Evolutionary conservation across 495 filamentous ascomycete genomes (phyloP), one percentile per base, ranked within the genome.

Genomic region (Podospora didyma): DNA sequence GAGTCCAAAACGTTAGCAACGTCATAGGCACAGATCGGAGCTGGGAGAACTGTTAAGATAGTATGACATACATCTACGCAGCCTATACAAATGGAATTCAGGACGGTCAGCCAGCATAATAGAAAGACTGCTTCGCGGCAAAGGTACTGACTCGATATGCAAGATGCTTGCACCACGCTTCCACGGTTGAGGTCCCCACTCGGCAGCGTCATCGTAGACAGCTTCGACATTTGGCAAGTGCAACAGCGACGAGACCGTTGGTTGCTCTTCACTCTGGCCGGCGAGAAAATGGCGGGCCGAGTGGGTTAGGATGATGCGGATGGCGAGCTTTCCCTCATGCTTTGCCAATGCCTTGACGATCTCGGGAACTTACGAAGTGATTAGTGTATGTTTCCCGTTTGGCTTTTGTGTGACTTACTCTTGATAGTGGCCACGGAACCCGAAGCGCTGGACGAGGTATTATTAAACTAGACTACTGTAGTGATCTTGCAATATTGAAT

Each of bases 361-460:
- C 53, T 80, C 77, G 6, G 89, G 89, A 24, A 97, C 79, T 69
- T n/a, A 45, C 31, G 26, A 19, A 10, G 21, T 22, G 23, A n/a
- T 37, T 9, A 44, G 53, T 1, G 16, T 0, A 39, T 48, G 11
- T 17, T 56, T 17, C 2, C n/a, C 7, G 19, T 2, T 54, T 4
- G 7, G 1, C 14, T 9, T 31, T 9, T 31, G 26, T 3, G 26
- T 31, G 26, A 31, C 48, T 60, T 61, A 51, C 66, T 61, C 64
- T 97, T 97, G 72, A 96, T 94, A 9, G 91, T 91, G 46, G 92
- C 93, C 35, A 96, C 91, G 11, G 77, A 80, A 42, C 75, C 67
- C 2, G 67, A 70, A 2, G 67, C 67, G 2, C 67, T 69, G 26
- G 46, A 39, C 60, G 42, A 44, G 52, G n/a, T 62, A 78, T 61